Base-by-base conservation (phyloP, 192 early-diverging fungal species). In the Rhizophagus sp. region DNA sequence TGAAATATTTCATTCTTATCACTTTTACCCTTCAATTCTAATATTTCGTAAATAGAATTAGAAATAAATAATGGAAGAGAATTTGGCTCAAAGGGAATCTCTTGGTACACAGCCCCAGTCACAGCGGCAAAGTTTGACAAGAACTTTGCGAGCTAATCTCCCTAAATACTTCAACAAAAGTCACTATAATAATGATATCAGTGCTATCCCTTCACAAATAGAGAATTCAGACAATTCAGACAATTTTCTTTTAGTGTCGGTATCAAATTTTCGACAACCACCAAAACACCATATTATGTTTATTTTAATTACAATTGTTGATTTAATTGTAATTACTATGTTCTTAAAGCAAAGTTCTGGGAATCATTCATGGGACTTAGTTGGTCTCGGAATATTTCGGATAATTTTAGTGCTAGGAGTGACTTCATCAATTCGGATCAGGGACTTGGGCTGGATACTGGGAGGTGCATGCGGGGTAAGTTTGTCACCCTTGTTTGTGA, bases 381-480 rank as follows among this genome's bases (percentile, higher is more conserved):
- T 75, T 25, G 25, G 27, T 57, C 61, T 75, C 22, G 73, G 73
- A 19, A 33, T 61, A 57, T 62, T 75, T 36, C 73, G 73, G 19
- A 34, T 36, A 15, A 17, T 75, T 50, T 25, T 44, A 2, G 52
- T 27, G 10, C 36, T 75, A 30, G 30, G 30, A 7, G 39, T 75
- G 22, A n/a, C 30, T 2, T 75, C 50, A 3, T 75, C 73, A 27
- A 47, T 62, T 47, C 19, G 73, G 73, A 13, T 75, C 49, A n/a
- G 73, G 33, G 57, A 75, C 19, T 30, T 75, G 6, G 50, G 73
- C n/a, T 75, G 73, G 73, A 75, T 75, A 10, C 4, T 75, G 19
- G 73, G 73, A 13, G 73, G 49, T 47, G 33, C 49, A 25, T 75
- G 73, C 33, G 73, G 73, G 57, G 73, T 75, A 17, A 75, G 73